These are phyloP conservation scores for Peronosclerospora sorghi DNA, from an alignment of 352 stramenopile genomes.

Conservation along the genomic window DNA sequence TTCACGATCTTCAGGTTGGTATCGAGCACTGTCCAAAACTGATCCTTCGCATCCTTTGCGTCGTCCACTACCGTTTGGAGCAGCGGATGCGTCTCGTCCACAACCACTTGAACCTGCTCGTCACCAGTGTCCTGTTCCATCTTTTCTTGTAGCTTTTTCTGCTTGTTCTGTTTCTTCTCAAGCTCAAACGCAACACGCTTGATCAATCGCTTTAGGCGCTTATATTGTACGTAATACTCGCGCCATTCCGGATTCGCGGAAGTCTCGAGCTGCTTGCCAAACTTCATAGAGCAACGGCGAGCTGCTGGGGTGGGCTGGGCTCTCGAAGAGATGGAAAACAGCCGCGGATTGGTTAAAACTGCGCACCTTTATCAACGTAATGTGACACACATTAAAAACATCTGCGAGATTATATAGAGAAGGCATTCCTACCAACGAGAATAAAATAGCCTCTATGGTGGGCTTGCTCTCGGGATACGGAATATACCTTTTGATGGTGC, in stretches of 20 bases:
- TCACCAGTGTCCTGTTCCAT: slow-evolving; percentile 14
- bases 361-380: no score
- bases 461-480: no score
- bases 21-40: slow-evolving; percentile 76
- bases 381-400: no score
- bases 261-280: slow-evolving; percentile 88
- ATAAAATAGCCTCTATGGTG: no score
- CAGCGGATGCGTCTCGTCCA: slow-evolving; percentile 59
- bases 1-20: slow-evolving; percentile 79
- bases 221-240: slow-evolving; percentile 88
- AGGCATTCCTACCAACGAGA: no score
- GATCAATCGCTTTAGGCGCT: slow-evolving; percentile 85
- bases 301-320: no score
- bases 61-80: slow-evolving; percentile 41
- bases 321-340: no score
- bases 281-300: no score
- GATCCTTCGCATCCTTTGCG: slow-evolving; percentile 58
- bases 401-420: no score
- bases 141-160: slow-evolving; percentile 59
- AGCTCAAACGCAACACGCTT: slow-evolving; percentile 85
- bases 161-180: slow-evolving; percentile 66
- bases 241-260: slow-evolving; percentile 82
- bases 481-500: no score
- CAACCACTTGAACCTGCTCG: slow-evolving; percentile 23
- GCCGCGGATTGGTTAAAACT: no score